These are phyloP conservation scores for Fusarium cicatricum DNA, from an alignment of 2,329 filamentous ascomycete species.

Conservation along the genomic window DNA sequence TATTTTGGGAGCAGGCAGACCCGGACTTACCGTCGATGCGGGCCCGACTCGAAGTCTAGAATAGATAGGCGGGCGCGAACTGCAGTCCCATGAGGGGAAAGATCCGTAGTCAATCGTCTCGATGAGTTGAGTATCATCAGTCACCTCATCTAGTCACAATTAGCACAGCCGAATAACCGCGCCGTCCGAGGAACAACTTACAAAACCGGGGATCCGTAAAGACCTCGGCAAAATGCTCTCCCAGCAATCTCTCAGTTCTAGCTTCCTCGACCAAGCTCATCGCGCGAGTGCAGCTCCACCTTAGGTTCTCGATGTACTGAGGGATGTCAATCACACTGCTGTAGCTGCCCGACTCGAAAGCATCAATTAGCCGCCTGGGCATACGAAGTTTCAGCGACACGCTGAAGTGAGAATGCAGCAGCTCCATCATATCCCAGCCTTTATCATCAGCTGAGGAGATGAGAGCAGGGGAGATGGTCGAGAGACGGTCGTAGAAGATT, in stretches of 20 bases:
- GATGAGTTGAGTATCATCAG: constrained; percentile 50
- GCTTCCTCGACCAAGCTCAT: constrained; percentile 62
- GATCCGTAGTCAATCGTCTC: constrained; percentile 62
- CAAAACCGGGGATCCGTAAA: constrained; percentile 56
- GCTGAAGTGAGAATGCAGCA: constrained; percentile 56
- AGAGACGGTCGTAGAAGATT: constrained; percentile 64
- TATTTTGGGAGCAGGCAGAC: not conserved
- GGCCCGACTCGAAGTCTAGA: constrained; percentile 60
- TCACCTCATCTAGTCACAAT: constrained; percentile 50
- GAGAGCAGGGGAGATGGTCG: constrained; percentile 57
- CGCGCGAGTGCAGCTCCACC: constrained; percentile 59
- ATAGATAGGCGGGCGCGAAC: constrained; percentile 50
- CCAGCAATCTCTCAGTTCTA: constrained; percentile 55
- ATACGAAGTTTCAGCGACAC: constrained; percentile 57
- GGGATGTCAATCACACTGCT: constrained; percentile 59
- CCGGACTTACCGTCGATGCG: constrained; percentile 55
- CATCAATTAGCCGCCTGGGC: constrained; percentile 53
- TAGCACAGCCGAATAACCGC: constrained; percentile 3
- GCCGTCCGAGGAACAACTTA: constrained; percentile 44
- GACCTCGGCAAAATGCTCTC: constrained; percentile 51
- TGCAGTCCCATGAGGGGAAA: constrained; percentile 57
- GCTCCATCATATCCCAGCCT: constrained; percentile 51
- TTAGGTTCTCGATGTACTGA: constrained; percentile 53
- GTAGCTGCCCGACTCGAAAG: constrained; percentile 61
- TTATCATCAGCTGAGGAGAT: constrained; percentile 45